Evolutionary conservation across 139 green algal genomes (phyloP), one percentile per base, ranked within the genome.

Genomic region (Closterium sp.): DNA sequence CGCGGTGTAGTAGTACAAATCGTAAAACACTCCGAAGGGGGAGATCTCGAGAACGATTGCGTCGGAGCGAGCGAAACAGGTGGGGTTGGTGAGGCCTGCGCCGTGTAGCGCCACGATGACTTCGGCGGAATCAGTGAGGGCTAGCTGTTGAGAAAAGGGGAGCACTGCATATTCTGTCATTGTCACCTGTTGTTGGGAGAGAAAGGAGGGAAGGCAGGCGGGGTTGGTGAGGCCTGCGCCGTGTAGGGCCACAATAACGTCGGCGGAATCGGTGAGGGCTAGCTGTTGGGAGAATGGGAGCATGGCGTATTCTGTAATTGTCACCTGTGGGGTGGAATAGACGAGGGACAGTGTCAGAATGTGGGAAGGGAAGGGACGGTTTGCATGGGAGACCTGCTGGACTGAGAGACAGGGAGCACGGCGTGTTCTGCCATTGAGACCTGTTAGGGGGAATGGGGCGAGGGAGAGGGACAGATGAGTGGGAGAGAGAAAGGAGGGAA

Each of bases 41-140:
- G 50, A 42, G 28, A 92, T 92, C 86, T 92, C 90, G 45, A 92
- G 38, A 11, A 92, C 29, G 28, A 92, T 29, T 9, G 70, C 79
- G 32, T 32, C 24, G 6, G 31, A 29, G 27, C 86, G 86, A 11
- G 50, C 90, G 86, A 92, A 92, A 22, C 50, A 62, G 24, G 90
- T 85, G 34, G 90, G 31, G 73, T 92, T 92, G 86, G 79, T 90
- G 70, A 92, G 90, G 1, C 90, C 90, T 38, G 90, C 90, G 31
- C 90, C 90, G 28, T 92, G 90, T 9, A 92, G 73, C 1, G 31
- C 42, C 24, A 92, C 32, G 90, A 92, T 86, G 1, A 92, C 17
- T 27, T 92, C 90, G 13, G 90, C 73, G 2, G 24, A 85, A 17
- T 92, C 50, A 27, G 70, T 85, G 27, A 85, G 50, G 38, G 38